Evolutionary conservation across 179 eudicot species (phyloP), one percentile per base, ranked within the genome.

Genomic region (Sideroxylon spinosum): DNA sequence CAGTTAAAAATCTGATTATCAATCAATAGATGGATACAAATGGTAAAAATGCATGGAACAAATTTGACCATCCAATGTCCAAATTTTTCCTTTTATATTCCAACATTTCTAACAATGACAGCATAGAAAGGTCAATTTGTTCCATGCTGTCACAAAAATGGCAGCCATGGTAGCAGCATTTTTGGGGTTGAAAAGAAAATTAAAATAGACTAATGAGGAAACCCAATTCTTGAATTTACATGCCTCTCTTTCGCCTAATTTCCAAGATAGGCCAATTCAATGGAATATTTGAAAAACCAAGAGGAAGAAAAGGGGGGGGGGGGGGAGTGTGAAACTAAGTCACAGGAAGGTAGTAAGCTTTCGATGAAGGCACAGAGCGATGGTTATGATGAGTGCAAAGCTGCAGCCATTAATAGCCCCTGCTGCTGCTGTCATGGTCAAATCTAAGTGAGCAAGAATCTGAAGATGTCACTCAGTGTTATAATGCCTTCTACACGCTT

Each of bases 401-500:
- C 63, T 6, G 4, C n/a, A 23, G 7, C 62, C 62, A 57, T 57
- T 57, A 57, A 3, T 16, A 57, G 22, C 62, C 20, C 14, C 63
- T 59, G 20, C 1, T 14, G 20, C 1, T 14, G 63, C 63, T 16
- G 22, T 49, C 5, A 12, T 12, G 19, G 20, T 52, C 37, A 48
- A 37, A 37, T 57, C 81, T 84, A 86, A 78, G 91, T 82, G 71
- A 83, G 78, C 75, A 90, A 84, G 77, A 90, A 89, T 79, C 81
- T 86, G 79, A 89, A 86, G 57, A 90, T 63, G 62, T 90, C 94
- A 23, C 86, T 81, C 72, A 90, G 68, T 13, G 92, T 75, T 60
- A 90, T 61, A 9, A 90, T 87, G 22, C 94, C 94, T 85, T 90
- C 85, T 62, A 90, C 90, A 0, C 87, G 90, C 84, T 89, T 90